Base-by-base conservation (phyloP, 73 alveolate genomes). In the Blepharisma japonicum region DNA sequence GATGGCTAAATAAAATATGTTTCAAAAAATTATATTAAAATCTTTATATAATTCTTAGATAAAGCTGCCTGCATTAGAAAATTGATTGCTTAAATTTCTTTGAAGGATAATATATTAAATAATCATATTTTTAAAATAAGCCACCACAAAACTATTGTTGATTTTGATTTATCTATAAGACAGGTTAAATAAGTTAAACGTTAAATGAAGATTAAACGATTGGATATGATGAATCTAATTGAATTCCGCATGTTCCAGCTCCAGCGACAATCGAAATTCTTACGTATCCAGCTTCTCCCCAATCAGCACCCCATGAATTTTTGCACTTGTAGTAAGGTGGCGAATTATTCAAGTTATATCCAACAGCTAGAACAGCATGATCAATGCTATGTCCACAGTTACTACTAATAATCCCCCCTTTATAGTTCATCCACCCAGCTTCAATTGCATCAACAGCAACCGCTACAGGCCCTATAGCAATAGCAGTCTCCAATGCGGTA, bases 271-370 rank as follows among this genome's bases (percentile, higher is more conserved):
- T 25, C 23, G 50, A 77, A 14, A 83, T 56, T 55, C 77, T 71
- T 14, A 85, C 56, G 83, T 86, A 89, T 18, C 98, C 98, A 25
- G 68, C 68, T 20, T 82, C 94, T 25, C 98, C 98, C 96, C 96
- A 92, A 71, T 77, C 7, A 23, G 95, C 66, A n/a, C 98, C 96
- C 94, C 95, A 92, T 56, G 98, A 92, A 90, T 92, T 92, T 87
- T 81, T 89, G 77, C 86, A 80, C 55, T 71, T 76, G 80, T 81
- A 84, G 3, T 68, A 86, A 72, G 78, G 89, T 7, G 55, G 9
- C 27, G 53, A 71, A 38, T 50, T 49, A 45, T 81, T 89, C 25
- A 51, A 8, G 6, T 89, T 90, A 68, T 83, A 92, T 82, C 98
- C 98, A 3, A 84, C 92, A 51, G 88, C 92, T 78, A 87, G 79